Base-by-base conservation (phyloP, 768 basidiomycete genomes). In the Termitomyces sp. region DNA sequence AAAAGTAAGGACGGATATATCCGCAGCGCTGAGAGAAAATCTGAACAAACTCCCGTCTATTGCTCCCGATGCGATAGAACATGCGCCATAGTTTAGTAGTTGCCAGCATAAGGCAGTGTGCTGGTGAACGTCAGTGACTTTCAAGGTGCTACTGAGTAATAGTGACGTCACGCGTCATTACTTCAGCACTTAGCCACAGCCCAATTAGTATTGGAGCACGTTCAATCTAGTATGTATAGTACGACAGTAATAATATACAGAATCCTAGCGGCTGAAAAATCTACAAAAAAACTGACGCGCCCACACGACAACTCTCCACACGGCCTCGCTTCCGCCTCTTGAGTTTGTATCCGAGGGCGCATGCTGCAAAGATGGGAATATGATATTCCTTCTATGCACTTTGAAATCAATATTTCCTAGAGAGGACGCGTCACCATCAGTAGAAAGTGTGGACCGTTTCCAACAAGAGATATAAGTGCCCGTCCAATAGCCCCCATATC, bases 401-500 rank as follows among this genome's bases (percentile, higher is more conserved):
- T 68, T 72, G 38, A 75, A 72, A 33, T 62, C 64, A 18, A 74
- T 57, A 32, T 61, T 71, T 7, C 74, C 74, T 39, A 72, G 62
- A 1, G n/a, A 44, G n/a, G n/a, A n/a, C n/a, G n/a, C n/a, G n/a
- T n/a, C n/a, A n/a, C n/a, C n/a, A n/a, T 42, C 66, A 61, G 32
- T 45, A 55, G 36, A 60, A 50, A 28, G 49, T 24, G 20, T 67
- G 45, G 67, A 55, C 18, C 72, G 65, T 16, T 64, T 69, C 71
- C 72, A 75, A 15, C 64, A 64, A 16, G 65, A 71, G 16, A 62
- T 66, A 61, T 67, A 74, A 64, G 66, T 71, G 20, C 74, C 72
- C 7, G 71, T 71, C 74, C 71, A 73, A 52, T 74, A 73, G 12
- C 70, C 70, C 2, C 72, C 73, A 52, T 73, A 75, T 15, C 65